Percentiles rank a stretch among this genome's conserved stretches.
Evolutionary conservation across 805 yeast genomes (phyloP).

Genomic region (Suhomyces canberraensis): DNA sequence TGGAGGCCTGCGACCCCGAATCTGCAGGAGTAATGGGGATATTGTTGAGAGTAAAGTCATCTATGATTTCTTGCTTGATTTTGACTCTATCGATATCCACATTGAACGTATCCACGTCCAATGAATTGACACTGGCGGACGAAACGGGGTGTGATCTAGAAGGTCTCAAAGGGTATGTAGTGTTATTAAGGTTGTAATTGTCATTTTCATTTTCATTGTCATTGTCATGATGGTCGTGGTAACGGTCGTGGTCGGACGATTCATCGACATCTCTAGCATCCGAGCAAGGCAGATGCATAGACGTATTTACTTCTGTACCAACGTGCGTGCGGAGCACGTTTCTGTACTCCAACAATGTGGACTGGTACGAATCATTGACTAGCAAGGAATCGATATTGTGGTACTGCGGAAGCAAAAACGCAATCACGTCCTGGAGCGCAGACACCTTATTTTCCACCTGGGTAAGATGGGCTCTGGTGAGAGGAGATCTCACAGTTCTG

Average conservation of each 20-base stretch:
- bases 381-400: constrained; percentile 18
- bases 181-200: not conserved
- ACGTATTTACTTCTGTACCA: not conserved
- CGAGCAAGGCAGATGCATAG: constrained; percentile 22
- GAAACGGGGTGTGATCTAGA: constrained; percentile 13
- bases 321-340: not conserved
- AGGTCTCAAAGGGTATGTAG: constrained; percentile 11
- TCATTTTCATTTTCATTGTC: too few species aligned
- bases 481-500: constrained; percentile 70
- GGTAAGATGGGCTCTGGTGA: constrained; percentile 78
- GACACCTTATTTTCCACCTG: constrained; percentile 56
- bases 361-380: constrained; percentile 15
- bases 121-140: constrained; percentile 3
- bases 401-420: constrained; percentile 29
- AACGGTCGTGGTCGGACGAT: too few species aligned
- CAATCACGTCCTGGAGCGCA: constrained; percentile 28
- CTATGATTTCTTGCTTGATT: constrained; percentile 39
- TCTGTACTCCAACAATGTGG: not conserved
- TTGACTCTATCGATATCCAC: constrained; percentile 16
- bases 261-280: constrained; percentile 16
- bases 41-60: constrained; percentile 37
- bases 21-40: constrained; percentile 29
- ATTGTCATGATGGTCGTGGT: constrained; percentile 1
- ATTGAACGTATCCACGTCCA: constrained; percentile 2
- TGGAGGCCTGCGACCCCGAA: constrained; percentile 6